Evolutionary conservation across 2,329 filamentous ascomycete genomes (phyloP).

Genomic region (Bipolaris zeicola): DNA sequence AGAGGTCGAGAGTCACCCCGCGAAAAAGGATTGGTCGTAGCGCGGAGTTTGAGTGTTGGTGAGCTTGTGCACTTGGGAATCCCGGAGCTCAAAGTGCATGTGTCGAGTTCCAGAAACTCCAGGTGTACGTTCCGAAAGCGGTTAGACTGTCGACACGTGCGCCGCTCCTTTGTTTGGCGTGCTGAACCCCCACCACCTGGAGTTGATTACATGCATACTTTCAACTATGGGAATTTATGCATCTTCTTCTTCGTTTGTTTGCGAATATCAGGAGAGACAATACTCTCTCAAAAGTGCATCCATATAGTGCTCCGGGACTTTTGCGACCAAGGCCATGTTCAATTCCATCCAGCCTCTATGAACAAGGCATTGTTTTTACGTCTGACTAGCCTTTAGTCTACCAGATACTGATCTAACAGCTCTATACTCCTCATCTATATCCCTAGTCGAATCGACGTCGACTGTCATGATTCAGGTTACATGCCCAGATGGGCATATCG

Average conservation of each 20-base stretch:
- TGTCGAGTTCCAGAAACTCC: conserved; percentile 31
- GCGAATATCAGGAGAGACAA: not conserved
- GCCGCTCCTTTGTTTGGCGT: conserved; percentile 14
- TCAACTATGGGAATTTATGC: not conserved
- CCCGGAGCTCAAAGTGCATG: conserved; percentile 28
- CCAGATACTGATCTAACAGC: no score
- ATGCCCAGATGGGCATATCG: no score
- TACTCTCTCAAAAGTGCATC: no score
- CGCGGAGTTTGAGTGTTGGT: conserved; percentile 26
- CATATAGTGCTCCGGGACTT: no score
- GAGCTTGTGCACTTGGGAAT: conserved; percentile 27
- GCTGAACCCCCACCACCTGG: conserved; percentile 1
- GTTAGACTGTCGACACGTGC: conserved; percentile 29
- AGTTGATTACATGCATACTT: not conserved
- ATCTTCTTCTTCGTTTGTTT: not conserved
- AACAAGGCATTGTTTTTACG: no score
- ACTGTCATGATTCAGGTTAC: no score
- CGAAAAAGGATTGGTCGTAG: conserved; percentile 20
- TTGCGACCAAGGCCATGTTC: no score
- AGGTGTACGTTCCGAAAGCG: conserved; percentile 31
- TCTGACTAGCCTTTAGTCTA: no score
- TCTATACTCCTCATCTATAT: no score
- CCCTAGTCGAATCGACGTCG: no score
- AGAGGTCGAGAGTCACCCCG: conserved; percentile 24
- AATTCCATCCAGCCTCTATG: no score